Conservation (phyloP, 306 rosid genomes). For the Casuarina cunninghamiana region DNA sequence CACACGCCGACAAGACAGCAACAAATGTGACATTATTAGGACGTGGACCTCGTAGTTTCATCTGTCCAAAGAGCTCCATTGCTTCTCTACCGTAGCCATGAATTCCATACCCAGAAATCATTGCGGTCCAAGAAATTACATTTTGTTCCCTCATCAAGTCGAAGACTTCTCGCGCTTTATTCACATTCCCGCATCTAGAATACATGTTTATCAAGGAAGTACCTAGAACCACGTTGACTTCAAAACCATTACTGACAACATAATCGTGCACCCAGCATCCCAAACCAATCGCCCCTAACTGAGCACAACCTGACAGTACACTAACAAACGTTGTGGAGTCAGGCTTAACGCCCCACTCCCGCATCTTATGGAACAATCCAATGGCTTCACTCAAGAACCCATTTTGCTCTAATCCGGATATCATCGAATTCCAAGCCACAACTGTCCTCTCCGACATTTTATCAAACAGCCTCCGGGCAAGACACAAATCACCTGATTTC, state of each 20-base stretch:
- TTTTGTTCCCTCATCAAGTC: constrained; percentile 64
- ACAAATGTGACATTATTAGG: constrained; percentile 81
- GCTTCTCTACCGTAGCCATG: constrained; percentile 80
- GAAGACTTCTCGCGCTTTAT: constrained; percentile 59
- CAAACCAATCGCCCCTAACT: constrained; percentile 62
- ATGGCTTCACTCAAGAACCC: constrained; percentile 64
- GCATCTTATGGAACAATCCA: constrained; percentile 48
- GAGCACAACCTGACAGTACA: constrained; percentile 77
- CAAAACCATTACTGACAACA: constrained; percentile 40
- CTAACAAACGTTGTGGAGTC: constrained; percentile 68
- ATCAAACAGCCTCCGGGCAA: constrained; percentile 64
- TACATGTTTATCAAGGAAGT: constrained; percentile 86
- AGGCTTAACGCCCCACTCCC: constrained; percentile 40
- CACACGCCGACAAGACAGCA: constrained; percentile 82
- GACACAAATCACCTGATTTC: constrained; percentile 45
- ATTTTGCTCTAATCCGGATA: constrained; percentile 77
- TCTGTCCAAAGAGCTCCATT: constrained; percentile 50
- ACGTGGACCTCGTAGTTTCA: constrained; percentile 49
- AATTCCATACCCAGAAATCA: constrained; percentile 84
- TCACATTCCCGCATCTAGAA: constrained; percentile 70
- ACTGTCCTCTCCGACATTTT: constrained; percentile 55
- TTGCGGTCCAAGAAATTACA: constrained; percentile 86
- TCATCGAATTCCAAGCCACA: constrained; percentile 88
- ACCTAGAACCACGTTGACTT: constrained; percentile 58
- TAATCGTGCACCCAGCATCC: constrained; percentile 72